Evolutionary conservation across 148 eudicot species (phyloP).

Genomic region (Amaranthus hypochondriacus): DNA sequence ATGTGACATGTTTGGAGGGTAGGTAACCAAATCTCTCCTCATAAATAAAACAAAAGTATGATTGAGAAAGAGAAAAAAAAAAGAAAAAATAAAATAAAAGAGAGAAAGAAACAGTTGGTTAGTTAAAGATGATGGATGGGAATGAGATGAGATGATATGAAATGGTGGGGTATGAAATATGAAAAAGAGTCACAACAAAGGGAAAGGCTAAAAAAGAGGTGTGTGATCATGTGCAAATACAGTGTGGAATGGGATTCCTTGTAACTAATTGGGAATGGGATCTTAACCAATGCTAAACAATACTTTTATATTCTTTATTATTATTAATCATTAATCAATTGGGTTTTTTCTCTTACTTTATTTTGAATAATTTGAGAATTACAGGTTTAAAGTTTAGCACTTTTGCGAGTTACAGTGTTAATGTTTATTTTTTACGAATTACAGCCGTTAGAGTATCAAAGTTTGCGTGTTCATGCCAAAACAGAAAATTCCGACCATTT

Average conservation of each 20-base stretch:
- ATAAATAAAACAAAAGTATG: conserved; percentile 13
- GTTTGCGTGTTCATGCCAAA: too few relatives aligned
- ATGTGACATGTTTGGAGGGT: conserved; percentile 58
- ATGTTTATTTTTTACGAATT: too few relatives aligned
- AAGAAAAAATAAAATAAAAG: too few relatives aligned
- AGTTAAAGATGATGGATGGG: background rate
- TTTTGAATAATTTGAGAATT: too few relatives aligned
- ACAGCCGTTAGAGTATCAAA: too few relatives aligned
- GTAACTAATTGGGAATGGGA: background rate
- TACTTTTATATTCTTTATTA: too few relatives aligned
- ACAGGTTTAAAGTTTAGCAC: too few relatives aligned
- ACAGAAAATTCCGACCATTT: too few relatives aligned
- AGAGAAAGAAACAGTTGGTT: conserved; percentile 1
- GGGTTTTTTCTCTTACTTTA: too few relatives aligned
- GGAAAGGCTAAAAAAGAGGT: background rate
- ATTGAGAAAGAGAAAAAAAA: background rate
- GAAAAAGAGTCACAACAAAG: background rate
- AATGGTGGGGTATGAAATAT: background rate
- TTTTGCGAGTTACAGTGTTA: too few relatives aligned
- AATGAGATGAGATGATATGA: background rate
- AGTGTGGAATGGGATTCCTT: conserved; percentile 23
- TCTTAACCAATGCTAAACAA: background rate
- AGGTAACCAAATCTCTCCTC: conserved; percentile 31
- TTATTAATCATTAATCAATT: too few relatives aligned
- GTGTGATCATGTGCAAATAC: conserved; percentile 11